Conservation (phyloP, 306 rosid species). For the Argentina anserina region DNA sequence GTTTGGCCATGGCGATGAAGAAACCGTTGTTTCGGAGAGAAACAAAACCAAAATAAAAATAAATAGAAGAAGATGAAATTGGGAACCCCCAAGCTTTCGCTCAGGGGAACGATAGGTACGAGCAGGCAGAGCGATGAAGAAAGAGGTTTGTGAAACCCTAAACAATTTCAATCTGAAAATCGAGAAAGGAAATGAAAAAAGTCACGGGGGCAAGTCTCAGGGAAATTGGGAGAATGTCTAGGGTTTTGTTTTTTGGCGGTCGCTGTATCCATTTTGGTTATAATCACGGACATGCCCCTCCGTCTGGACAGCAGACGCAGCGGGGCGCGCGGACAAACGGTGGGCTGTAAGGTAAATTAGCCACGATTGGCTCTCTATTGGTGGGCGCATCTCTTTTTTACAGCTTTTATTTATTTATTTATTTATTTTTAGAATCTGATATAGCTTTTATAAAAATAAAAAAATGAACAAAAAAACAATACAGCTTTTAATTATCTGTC, state of each 20-base stretch:
- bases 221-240: constrained; percentile 1
- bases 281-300: not conserved
- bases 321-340: constrained; percentile 8
- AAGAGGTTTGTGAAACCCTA: not conserved
- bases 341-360: not conserved
- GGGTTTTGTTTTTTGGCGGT: constrained; percentile 25
- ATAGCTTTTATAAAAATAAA: no score
- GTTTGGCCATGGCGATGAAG: constrained; percentile 54
- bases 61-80: not conserved
- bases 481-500: no score
- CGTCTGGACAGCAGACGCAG: not conserved
- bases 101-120: not conserved
- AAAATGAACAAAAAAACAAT: no score
- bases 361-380: not conserved
- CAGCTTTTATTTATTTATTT: no score
- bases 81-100: constrained; percentile 9
- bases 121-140: not conserved
- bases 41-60: not conserved
- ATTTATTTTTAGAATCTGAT: no score
- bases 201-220: not conserved
- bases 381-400: not conserved
- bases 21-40: not conserved
- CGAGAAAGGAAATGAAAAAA: not conserved
- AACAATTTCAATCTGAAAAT: constrained; percentile 5
- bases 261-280: not conserved